A percentile compares a stretch with the other conserved stretches of the same genome.
Conservation (phyloP, 495 filamentous ascomycete genomes). For the Xylaria palmicola region DNA sequence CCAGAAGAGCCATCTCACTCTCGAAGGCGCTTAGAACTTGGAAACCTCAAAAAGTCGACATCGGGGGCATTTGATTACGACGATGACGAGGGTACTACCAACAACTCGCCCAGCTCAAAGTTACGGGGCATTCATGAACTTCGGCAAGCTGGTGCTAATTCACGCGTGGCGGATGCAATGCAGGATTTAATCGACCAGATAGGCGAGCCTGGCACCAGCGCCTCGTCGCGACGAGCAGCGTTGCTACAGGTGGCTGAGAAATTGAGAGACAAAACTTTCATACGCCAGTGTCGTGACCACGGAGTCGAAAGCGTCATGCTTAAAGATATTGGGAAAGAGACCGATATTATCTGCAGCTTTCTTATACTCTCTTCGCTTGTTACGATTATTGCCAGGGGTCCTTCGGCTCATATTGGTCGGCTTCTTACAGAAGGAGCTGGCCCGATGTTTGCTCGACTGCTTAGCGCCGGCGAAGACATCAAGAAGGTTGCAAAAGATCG, state of each 20-base stretch:
- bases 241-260: slow-evolving; percentile 71
- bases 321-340: slow-evolving; percentile 50
- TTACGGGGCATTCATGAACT: slow-evolving; percentile 72
- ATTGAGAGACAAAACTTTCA: slow-evolving; percentile 63
- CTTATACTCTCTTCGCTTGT: slow-evolving; percentile 56
- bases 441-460: slow-evolving; percentile 50
- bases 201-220: slow-evolving; percentile 53
- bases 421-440: slow-evolving; percentile 50
- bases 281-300: slow-evolving; percentile 71
- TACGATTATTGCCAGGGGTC: slow-evolving; percentile 53
- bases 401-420: slow-evolving; percentile 48
- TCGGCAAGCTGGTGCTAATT: slow-evolving; percentile 79
- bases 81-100: slow-evolving; percentile 57
- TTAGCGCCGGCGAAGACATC: slow-evolving; percentile 55
- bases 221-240: slow-evolving; percentile 47
- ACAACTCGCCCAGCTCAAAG: slow-evolving; percentile 62
- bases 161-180: slow-evolving; percentile 74
- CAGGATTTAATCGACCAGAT: slow-evolving; percentile 85
- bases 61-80: slow-evolving; percentile 36
- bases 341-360: slow-evolving; percentile 57
- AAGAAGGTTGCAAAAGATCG: slow-evolving; percentile 56
- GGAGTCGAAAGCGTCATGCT: slow-evolving; percentile 69
- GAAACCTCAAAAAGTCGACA: slow-evolving; percentile 31
- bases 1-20: slow-evolving; percentile 27
- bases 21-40: slow-evolving; percentile 41